Percentiles rank a stretch among this genome's conserved stretches.
Evolutionary conservation across 768 basidiomycete species (phyloP).

Genomic region (Amanita phalloides): DNA sequence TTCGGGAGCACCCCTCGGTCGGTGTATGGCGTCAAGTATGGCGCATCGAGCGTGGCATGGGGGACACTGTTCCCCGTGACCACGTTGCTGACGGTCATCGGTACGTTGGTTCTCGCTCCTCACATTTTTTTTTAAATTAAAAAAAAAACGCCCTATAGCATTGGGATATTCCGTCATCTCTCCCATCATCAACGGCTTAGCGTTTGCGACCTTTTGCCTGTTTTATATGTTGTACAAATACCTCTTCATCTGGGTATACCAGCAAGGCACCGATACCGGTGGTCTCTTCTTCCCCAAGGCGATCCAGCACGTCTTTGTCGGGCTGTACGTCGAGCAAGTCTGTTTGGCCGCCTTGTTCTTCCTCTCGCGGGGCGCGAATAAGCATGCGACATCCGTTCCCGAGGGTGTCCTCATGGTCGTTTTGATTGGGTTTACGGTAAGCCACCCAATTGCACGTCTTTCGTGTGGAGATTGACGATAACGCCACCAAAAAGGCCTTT

Average conservation of each 20-base stretch:
- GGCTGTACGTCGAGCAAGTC: slow-evolving; percentile 83
- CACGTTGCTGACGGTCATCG: slow-evolving; percentile 77
- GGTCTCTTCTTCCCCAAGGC: slow-evolving; percentile 95
- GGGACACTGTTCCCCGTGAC: slow-evolving; percentile 60
- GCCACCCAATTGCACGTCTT: too few relatives aligned
- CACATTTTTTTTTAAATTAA: neutral
- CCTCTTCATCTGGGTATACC: slow-evolving; percentile 71
- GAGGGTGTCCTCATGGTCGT: slow-evolving; percentile 82
- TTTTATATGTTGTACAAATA: slow-evolving; percentile 85
- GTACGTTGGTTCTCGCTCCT: slow-evolving; percentile 27
- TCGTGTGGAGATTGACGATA: too few relatives aligned
- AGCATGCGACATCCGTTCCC: slow-evolving; percentile 46
- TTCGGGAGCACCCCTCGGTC: slow-evolving; percentile 85
- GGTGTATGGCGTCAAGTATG: slow-evolving; percentile 77
- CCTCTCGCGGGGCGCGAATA: slow-evolving; percentile 51
- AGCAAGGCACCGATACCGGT: slow-evolving; percentile 75
- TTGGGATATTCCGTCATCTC: slow-evolving; percentile 83
- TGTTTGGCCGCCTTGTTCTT: slow-evolving; percentile 87
- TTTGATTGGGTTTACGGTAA: slow-evolving; percentile 72
- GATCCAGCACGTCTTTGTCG: slow-evolving; percentile 87
- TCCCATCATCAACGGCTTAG: slow-evolving; percentile 89
- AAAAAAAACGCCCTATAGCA: slow-evolving; percentile 21
- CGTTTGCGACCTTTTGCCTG: slow-evolving; percentile 69
- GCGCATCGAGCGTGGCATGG: slow-evolving; percentile 60
- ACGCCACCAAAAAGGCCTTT: slow-evolving; percentile 28